Percentiles rank a stretch among this genome's conserved stretches.
Evolutionary conservation across 116 monocot genomes (phyloP).

Genomic region (Phalaenopsis hybrid): DNA sequence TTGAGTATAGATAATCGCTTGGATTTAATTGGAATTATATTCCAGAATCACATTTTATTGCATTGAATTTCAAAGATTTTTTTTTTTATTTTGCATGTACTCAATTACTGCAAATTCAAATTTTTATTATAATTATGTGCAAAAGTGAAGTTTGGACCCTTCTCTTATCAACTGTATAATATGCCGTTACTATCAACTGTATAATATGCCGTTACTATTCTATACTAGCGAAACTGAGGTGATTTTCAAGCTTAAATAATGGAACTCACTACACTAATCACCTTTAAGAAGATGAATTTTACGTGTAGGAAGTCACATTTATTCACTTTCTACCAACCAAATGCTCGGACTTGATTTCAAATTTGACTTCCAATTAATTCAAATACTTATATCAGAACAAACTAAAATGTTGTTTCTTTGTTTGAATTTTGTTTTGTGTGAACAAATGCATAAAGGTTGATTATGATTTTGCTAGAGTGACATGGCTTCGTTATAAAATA

Average conservation of each 20-base stretch:
- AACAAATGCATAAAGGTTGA: no score
- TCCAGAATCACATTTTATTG: neutral
- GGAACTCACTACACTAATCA: neutral
- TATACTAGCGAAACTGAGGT: neutral
- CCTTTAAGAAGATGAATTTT: no score
- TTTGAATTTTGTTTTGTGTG: no score
- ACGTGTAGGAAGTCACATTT: no score
- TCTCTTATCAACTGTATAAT: neutral
- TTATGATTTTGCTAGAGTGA: no score
- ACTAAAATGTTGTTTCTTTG: no score
- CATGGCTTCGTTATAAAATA: no score
- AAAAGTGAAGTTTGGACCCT: neutral
- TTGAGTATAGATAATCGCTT: neutral
- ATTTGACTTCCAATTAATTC: no score
- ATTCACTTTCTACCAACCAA: no score
- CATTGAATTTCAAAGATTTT: neutral
- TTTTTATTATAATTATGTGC: neutral
- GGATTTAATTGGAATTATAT: neutral
- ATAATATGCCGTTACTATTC: neutral
- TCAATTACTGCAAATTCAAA: neutral
- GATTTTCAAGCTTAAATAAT: neutral
- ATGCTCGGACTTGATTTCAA: no score
- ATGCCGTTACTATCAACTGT: no score
- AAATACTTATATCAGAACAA: no score
- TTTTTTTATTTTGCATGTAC: neutral